Conservation (phyloP, 78 protist species). For the Dictyostelium intermedium region DNA sequence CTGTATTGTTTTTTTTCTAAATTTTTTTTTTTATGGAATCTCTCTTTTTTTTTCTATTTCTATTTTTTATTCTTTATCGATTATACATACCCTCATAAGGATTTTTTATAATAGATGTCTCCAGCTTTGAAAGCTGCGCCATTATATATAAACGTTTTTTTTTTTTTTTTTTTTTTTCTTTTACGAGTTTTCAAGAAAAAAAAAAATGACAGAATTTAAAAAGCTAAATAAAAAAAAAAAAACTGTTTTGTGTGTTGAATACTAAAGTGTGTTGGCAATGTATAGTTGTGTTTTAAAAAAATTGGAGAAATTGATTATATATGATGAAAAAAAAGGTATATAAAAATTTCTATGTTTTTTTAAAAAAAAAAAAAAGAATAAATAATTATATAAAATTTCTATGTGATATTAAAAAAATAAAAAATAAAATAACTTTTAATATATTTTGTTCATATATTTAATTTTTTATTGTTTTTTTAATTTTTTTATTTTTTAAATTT, state of each 20-base stretch:
- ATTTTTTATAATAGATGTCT: conserved; percentile 25
- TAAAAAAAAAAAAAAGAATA: background rate
- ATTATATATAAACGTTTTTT: background rate
- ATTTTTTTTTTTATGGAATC: background rate
- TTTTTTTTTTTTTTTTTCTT: background rate
- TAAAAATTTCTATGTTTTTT: background rate
- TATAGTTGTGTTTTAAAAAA: too few relatives aligned
- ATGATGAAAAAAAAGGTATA: background rate
- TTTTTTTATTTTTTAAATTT: too few relatives aligned
- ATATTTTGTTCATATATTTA: background rate
- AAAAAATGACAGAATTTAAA: background rate
- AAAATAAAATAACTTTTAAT: background rate
- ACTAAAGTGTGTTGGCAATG: background rate
- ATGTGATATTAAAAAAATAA: background rate
- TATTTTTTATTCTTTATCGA: background rate
- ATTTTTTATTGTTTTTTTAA: too few relatives aligned
- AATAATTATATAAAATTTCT: too few relatives aligned
- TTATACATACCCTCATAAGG: conserved; percentile 56
- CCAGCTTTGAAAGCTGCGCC: conserved; percentile 66
- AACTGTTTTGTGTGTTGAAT: background rate
- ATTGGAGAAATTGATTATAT: background rate
- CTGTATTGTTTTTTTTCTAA: background rate
- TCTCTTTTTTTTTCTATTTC: background rate
- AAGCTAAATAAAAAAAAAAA: background rate
- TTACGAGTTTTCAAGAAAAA: background rate